Base-by-base conservation (phyloP, 768 basidiomycete species). In the Kwoniella dendrophila region DNA sequence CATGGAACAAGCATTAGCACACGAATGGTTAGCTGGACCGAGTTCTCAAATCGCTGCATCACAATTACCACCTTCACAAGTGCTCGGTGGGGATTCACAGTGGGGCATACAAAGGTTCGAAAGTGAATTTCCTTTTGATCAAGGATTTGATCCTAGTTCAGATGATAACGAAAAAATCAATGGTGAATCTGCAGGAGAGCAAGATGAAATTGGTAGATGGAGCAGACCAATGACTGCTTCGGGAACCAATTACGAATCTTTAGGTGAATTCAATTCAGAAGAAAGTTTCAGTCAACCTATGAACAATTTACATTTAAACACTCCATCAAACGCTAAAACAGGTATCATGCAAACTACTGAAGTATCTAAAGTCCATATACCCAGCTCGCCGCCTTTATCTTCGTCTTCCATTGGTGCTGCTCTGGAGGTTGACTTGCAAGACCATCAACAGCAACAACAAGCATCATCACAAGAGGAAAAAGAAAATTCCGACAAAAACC, bases 21-120 rank as follows among this genome's bases (percentile, higher is more conserved):
- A 97, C 69, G 85, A 86, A 0, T 98, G 95, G 95, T 83, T 97
- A 5, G 59, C 63, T 4, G 70, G 53, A 1, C 59, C 70, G 3
- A 56, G 63, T 3, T 67, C 67, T 1, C 68, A 67, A 47, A 30
- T 50, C 4, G 32, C 53, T n/a, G 63, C 67, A 43, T 64, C 63
- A 11, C 66, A 65, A 29, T 45, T 38, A 1, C 44, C 50, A 8
- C 53, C 49, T 1, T 56, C 43, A 1, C 44, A 58, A n/a, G 55
- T 40, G 2, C 59, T 73, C 16, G 66, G 72, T 24, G 72, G 72
- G 7, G 72, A 72, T 40, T 70, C 70, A 0, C 50, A 63, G 26
- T 73, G 70, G 72, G 50, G 47, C 2, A 73, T 72, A 29, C 57
- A 69, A 34, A 69, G 68, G 11, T 73, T 73, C 58, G 74, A 73